Base-by-base conservation (phyloP, 352 stramenopile genomes). In the Phytopythium aichiense region DNA sequence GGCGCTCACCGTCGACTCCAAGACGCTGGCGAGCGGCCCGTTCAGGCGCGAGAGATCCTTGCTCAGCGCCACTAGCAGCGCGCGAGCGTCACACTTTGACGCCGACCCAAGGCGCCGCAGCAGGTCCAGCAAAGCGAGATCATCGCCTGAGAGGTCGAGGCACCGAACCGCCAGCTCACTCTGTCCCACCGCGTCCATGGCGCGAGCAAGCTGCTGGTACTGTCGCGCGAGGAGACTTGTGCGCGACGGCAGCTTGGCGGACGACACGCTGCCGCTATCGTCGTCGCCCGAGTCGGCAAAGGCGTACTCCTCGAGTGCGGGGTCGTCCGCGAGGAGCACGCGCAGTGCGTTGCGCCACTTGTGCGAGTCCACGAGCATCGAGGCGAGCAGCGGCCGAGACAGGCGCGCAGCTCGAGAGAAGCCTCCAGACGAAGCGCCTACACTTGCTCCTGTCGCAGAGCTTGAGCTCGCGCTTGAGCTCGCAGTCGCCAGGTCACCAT, bases 291-390 rank as follows among this genome's bases (percentile, higher is more conserved):
- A 15, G 25, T 58, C 53, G 0, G 53, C 23, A 12, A 89, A 58
- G n/a, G 77, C 79, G 58, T 91, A 92, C 68, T 92, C 79, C 69
- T 89, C 79, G 2, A 92, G 60, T 13, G 68, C 72, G 20, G 81
- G 83, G 20, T 91, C 81, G 45, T 68, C 64, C 7, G 63, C 57
- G 15, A 89, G 67, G 13, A 81, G 84, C 2, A 84, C 55, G 6
- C 79, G 71, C 7, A 91, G 49, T 4, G 81, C 79, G 23, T 84
- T 79, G 61, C 76, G 68, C 77, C 79, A 90, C 38, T 77, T 73
- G 57, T 87, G 73, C 0, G 72, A 55, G 30, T 87, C 71, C 16
- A 87, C 58, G 23, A 89, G 72, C 40, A 91, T 68, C 9, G 83
- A 88, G 7, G 66, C 60, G 28, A 89, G 48, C 20, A 77, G 30